phyloP scores from a whole-genome alignment of 495 filamentous ascomycete genomes.

The Diplogelasinospora grovesii region DNA sequence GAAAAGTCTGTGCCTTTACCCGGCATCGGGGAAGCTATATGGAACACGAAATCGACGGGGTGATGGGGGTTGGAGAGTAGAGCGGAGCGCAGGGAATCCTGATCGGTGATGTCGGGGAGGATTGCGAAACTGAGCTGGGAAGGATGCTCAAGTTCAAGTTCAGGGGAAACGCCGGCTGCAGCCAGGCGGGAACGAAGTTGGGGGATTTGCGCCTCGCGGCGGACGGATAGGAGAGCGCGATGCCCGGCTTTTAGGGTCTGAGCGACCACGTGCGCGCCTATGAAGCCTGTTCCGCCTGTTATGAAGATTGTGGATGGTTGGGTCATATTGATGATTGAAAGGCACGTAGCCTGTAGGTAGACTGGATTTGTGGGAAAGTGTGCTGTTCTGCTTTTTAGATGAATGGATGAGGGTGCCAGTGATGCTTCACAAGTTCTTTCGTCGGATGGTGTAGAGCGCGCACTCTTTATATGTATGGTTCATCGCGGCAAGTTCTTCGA shows the following conservation, averaged over 20 bases:
- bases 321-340: slow-evolving; percentile 1
- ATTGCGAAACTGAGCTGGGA: slow-evolving; percentile 10
- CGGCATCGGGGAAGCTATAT: slow-evolving; percentile 14
- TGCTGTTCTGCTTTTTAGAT: too few species aligned
- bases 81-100: slow-evolving; percentile 3
- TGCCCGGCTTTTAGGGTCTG: slow-evolving; percentile 11
- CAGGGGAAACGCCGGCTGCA: too few species aligned
- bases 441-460: too few species aligned
- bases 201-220: slow-evolving; percentile 6
- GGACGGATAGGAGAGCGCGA: slow-evolving; percentile 6
- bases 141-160: too few species aligned
- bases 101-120: slow-evolving; percentile 7
- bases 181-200: too few species aligned
- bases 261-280: slow-evolving; percentile 25
- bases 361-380: too few species aligned
- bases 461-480: too few species aligned
- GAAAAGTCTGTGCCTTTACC: slow-evolving; percentile 12
- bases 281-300: slow-evolving; percentile 31
- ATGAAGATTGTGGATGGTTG: slow-evolving; percentile 25
- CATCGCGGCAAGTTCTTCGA: too few species aligned
- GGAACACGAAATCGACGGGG: slow-evolving; percentile 12
- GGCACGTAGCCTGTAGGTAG: too few species aligned
- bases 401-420: too few species aligned
- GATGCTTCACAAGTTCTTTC: too few species aligned
- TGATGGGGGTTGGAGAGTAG: slow-evolving; percentile 4